Conservation (phyloP, 768 basidiomycete species). For the Hygrocybe coccinea region DNA sequence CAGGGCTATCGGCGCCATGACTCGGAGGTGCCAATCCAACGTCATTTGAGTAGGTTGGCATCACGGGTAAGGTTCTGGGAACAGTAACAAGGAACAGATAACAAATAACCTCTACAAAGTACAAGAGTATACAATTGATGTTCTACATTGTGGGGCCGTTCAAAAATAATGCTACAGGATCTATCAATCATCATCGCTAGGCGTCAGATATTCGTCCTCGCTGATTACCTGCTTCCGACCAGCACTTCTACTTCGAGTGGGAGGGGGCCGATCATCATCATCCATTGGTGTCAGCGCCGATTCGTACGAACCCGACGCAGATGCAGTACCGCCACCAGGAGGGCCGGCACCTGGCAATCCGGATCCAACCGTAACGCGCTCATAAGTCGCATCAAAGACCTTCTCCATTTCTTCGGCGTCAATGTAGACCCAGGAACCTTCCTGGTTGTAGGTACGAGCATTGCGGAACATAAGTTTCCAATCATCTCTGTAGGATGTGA, state of each 20-base stretch:
- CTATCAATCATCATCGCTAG: conserved; percentile 64
- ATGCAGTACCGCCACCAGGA: conserved; percentile 26
- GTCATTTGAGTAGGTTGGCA: background rate
- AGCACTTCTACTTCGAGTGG: conserved; percentile 49
- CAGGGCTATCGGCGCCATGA: conserved; percentile 47
- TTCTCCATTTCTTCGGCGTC: conserved; percentile 95
- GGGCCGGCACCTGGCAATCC: conserved; percentile 71
- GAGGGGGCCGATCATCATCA: conserved; percentile 64
- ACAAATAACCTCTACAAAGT: no score
- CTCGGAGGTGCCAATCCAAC: background rate
- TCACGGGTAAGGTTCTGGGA: no score
- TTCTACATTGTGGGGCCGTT: background rate
- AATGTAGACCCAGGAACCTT: conserved; percentile 91
- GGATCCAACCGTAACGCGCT: conserved; percentile 57
- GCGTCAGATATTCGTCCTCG: conserved; percentile 67
- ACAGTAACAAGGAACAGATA: no score
- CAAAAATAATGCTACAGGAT: background rate
- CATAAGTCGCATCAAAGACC: conserved; percentile 70
- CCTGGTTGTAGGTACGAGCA: conserved; percentile 89
- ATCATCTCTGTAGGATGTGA: conserved; percentile 68
- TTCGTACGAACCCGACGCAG: conserved; percentile 52
- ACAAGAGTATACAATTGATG: background rate
- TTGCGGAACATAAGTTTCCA: conserved; percentile 93
- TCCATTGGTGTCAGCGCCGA: conserved; percentile 77
- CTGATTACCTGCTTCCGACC: conserved; percentile 72